A percentile compares a stretch with the other conserved stretches of the same genome.
Evolutionary conservation across 495 filamentous ascomycete genomes (phyloP).

Genomic region (Hypomontagnella submonticulosa): DNA sequence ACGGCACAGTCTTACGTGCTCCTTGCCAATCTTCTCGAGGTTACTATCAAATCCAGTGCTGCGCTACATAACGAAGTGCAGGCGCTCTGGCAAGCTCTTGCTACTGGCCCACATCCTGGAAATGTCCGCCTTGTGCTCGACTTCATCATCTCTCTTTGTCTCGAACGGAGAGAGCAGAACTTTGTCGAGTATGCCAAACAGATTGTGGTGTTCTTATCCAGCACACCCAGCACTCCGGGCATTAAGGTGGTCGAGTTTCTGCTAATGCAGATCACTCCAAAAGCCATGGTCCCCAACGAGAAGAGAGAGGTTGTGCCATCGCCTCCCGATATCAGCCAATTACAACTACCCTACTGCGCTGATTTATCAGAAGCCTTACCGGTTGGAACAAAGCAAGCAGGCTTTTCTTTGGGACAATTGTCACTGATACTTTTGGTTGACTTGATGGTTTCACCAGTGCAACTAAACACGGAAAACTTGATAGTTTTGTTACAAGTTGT

Average conservation of each 20-base stretch:
- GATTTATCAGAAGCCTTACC: slow-evolving; percentile 84
- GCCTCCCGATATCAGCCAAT: slow-evolving; percentile 74
- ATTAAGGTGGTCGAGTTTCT: slow-evolving; percentile 95
- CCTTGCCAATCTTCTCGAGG: slow-evolving; percentile 93
- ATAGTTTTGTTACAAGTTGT: slow-evolving; percentile 90
- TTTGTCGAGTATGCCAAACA: slow-evolving; percentile 98
- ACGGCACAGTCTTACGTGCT: slow-evolving; percentile 94
- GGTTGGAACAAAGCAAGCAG: slow-evolving; percentile 87
- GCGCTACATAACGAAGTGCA: slow-evolving; percentile 95
- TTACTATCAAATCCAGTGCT: slow-evolving; percentile 90
- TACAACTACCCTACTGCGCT: slow-evolving; percentile 88
- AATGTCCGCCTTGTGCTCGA: slow-evolving; percentile 95
- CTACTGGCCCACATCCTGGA: slow-evolving; percentile 91
- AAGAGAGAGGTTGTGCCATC: slow-evolving; percentile 76
- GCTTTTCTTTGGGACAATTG: slow-evolving; percentile 91
- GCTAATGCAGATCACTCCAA: slow-evolving; percentile 85
- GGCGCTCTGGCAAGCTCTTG: slow-evolving; percentile 95
- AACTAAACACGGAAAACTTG: slow-evolving; percentile 78
- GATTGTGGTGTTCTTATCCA: slow-evolving; percentile 93
- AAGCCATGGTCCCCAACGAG: slow-evolving; percentile 87
- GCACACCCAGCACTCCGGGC: slow-evolving; percentile 80
- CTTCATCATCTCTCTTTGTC: slow-evolving; percentile 91
- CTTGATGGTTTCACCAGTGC: slow-evolving; percentile 91
- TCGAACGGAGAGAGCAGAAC: slow-evolving; percentile 94
- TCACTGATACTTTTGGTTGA: slow-evolving; percentile 95